These are phyloP conservation scores for Pseudogymnoascus sp. DNA, from an alignment of 2,329 filamentous ascomycete species.

Conservation along the genomic window DNA sequence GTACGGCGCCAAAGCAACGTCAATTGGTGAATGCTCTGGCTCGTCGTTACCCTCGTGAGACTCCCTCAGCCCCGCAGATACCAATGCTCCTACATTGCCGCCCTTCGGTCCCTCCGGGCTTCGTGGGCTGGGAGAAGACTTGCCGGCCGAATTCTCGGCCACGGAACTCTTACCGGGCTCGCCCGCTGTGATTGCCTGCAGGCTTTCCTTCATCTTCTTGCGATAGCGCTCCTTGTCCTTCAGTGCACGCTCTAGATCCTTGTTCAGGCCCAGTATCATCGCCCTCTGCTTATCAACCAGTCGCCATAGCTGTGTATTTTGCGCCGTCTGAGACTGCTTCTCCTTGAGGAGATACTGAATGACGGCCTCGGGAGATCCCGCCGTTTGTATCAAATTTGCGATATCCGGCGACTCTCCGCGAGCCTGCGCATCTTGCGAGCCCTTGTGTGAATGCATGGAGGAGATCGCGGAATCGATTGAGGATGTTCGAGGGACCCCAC, in stretches of 20 bases:
- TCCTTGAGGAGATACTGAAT: conserved; percentile 85
- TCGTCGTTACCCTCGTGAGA: conserved; percentile 17
- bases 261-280: conserved; percentile 89
- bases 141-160: background rate
- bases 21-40: conserved; percentile 45
- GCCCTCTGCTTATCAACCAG: conserved; percentile 92
- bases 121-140: background rate
- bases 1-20: conserved; percentile 52
- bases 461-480: conserved; percentile 95
- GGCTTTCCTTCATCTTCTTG: conserved; percentile 75
- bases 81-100: conserved; percentile 18
- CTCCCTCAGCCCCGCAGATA: conserved; percentile 23
- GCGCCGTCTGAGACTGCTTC: conserved; percentile 78
- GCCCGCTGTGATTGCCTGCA: conserved; percentile 30
- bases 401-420: conserved; percentile 63
- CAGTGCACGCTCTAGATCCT: conserved; percentile 80
- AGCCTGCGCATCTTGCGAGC: conserved; percentile 41
- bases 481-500: conserved; percentile 56
- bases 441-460: conserved; percentile 52
- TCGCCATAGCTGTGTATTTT: conserved; percentile 90
- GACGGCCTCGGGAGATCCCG: conserved; percentile 81
- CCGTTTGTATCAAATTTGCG: conserved; percentile 67
- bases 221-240: conserved; percentile 94
- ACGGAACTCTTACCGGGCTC: background rate
- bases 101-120: conserved; percentile 12